phyloP scores from a whole-genome alignment of 1,284 basidiomycete genomes.

The Melampsora larici-populina region DNA sequence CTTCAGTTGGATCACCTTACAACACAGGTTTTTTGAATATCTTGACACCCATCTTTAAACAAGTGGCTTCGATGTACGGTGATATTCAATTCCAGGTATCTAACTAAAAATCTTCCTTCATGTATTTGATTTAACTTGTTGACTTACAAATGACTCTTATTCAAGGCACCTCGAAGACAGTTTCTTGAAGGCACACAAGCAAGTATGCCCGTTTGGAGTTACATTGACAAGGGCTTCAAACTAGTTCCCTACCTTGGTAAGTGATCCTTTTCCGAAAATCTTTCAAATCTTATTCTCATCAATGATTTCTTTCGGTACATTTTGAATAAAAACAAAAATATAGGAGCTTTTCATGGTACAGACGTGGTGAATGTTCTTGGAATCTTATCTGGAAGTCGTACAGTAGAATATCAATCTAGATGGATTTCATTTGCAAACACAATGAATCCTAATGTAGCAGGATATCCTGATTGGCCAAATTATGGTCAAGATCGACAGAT shows the following conservation, averaged over 20 bases:
- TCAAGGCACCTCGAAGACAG: neutral
- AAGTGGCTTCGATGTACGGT: neutral
- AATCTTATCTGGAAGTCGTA: neutral
- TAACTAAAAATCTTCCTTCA: neutral
- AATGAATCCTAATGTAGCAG: neutral
- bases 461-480: neutral
- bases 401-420: neutral
- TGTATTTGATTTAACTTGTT: neutral
- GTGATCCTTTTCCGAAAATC: neutral
- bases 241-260: neutral
- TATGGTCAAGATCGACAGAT: neutral
- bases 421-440: conserved; percentile 15
- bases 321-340: too few species aligned
- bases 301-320: too few species aligned
- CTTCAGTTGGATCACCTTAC: neutral
- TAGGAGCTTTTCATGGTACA: too few species aligned
- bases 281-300: too few species aligned
- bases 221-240: neutral
- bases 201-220: conserved; percentile 6
- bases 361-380: too few species aligned
- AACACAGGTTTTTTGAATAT: conserved; percentile 1
- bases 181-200: neutral
- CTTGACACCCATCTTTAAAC: conserved; percentile 5
- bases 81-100: conserved; percentile 4
- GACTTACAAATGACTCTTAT: too few species aligned